phyloP scores from a whole-genome alignment of 2,329 filamentous ascomycete species.

The Lachnum nothofagi region DNA sequence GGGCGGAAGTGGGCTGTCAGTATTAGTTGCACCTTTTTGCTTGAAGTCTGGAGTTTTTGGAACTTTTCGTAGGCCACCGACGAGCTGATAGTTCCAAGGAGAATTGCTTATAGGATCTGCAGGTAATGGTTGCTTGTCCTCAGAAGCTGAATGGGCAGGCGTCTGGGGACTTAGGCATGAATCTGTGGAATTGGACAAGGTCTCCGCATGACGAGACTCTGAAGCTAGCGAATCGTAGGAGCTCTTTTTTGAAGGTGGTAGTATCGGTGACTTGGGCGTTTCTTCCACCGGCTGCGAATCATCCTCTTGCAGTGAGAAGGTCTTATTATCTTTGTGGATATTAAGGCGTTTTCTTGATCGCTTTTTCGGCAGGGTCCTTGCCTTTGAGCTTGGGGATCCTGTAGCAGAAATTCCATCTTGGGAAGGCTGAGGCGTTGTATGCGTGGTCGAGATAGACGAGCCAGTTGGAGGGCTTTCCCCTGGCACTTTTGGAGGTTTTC shows the following conservation, averaged over 20 bases:
- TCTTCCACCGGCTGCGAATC: constrained; percentile 20
- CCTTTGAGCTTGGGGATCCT: constrained; percentile 24
- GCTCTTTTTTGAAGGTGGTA: constrained; percentile 18
- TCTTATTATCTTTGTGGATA: constrained; percentile 31
- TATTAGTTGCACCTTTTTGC: constrained; percentile 19
- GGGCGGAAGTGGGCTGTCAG: constrained; percentile 23
- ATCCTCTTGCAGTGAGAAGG: constrained; percentile 30
- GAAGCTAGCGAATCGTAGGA: constrained; percentile 27
- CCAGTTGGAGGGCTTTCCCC: constrained; percentile 18
- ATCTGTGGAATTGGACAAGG: constrained; percentile 23
- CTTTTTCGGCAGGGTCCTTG: constrained; percentile 23
- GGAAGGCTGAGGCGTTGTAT: constrained; percentile 21
- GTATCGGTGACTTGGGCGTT: constrained; percentile 18
- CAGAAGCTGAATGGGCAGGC: constrained; percentile 24
- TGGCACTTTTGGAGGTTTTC: constrained; percentile 21
- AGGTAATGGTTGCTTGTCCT: constrained; percentile 25
- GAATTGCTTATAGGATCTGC: constrained; percentile 30
- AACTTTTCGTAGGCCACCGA: constrained; percentile 34
- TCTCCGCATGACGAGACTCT: constrained; percentile 19
- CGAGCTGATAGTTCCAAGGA: constrained; percentile 32
- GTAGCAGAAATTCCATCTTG: constrained; percentile 25
- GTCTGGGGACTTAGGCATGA: constrained; percentile 27
- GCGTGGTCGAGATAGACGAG: constrained; percentile 24
- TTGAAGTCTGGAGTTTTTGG: constrained; percentile 33
- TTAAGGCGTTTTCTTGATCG: constrained; percentile 23